Evolutionary conservation across 495 filamentous ascomycete species (phyloP), one percentile per base, ranked within the genome.

Genomic region (Hypoxylon trugodes): DNA sequence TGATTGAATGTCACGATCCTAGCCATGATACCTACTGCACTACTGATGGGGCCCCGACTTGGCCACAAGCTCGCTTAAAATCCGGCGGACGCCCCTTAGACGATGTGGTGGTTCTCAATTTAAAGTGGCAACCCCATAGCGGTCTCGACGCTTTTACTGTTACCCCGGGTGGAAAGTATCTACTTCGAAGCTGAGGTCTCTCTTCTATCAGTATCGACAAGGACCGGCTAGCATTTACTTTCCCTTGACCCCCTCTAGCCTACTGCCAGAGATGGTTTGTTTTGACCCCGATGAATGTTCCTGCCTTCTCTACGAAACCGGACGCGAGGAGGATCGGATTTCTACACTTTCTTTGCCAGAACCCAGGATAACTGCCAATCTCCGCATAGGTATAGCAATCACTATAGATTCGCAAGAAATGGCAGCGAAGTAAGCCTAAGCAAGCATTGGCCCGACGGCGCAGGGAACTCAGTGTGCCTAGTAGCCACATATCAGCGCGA

Each of bases 121-220:
- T 68, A 22, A 61, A 65, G 50, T 65, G 60, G 66, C 33, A 4
- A 36, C 55, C 66, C 4, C 66, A 69, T 42, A 57, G 60, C 50
- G 54, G 49, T 21, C 22, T 37, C 55, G 16, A 61, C 49, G 26
- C 38, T 24, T 59, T 64, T 38, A 48, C 48, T 52, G 1, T 63
- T 33, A 56, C 41, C 24, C 30, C 47, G 33, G 53, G 59, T 28
- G 9, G 38, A 48, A 42, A 42, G 41, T 38, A 10, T 59, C 59
- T 43, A 59, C 48, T 24, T 37, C 65, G 28, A 54, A 68, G 38
- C 19, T 68, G 28, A 68, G 54, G 47, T 30, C 22, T 24, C 15
- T 68, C 28, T 63, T 68, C 54, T 55, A 60, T 41, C 55, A 28
- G 32, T 40, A 59, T 68, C 60, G 60, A 50, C 42, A 48, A 47